Conservation (phyloP, 169 alveolate genomes). For the Plasmodium reichenowi region DNA sequence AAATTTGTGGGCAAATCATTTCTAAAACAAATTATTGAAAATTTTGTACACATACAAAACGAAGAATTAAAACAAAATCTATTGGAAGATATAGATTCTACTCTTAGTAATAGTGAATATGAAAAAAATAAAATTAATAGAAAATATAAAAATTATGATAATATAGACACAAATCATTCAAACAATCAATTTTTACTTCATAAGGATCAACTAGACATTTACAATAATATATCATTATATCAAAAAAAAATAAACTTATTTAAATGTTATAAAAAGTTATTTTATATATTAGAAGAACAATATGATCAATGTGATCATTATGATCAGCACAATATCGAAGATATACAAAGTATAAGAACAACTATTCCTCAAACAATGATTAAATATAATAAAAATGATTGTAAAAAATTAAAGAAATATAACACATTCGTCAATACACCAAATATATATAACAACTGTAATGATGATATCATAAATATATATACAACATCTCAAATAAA, state of each 20-base stretch:
- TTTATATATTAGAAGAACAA: slow-evolving; percentile 14
- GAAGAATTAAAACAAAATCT: neutral
- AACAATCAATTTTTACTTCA: no score
- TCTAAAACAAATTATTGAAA: neutral
- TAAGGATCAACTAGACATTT: no score
- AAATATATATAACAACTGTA: no score
- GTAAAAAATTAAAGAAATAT: no score
- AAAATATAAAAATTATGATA: neutral
- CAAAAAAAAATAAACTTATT: neutral
- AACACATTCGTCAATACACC: no score
- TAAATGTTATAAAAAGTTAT: slow-evolving; percentile 15
- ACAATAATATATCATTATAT: neutral
- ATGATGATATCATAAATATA: no score
- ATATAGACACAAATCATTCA: neutral
- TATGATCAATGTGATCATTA: neutral
- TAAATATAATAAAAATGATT: no score
- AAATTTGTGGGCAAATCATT: neutral
- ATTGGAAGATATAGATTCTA: neutral
- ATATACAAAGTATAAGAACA: no score
- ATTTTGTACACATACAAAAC: neutral
- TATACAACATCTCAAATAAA: no score
- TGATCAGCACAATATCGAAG: no score
- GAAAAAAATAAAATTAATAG: neutral
- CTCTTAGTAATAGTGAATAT: neutral
- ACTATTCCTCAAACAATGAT: no score